Conservation (phyloP, 164 flowering plant genomes). For the Litsea cubeba region DNA sequence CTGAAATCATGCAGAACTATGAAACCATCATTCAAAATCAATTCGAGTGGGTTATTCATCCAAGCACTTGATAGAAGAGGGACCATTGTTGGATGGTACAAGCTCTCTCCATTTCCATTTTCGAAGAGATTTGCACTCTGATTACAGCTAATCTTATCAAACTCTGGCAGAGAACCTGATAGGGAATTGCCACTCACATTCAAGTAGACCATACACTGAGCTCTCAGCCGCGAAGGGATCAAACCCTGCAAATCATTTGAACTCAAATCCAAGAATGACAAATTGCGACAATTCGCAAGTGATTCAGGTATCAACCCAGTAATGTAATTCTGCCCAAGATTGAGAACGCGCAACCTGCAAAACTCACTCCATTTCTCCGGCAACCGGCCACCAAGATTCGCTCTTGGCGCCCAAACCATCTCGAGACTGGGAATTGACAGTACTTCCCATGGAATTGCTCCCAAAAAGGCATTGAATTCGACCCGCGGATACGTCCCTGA, state of each 20-base stretch:
- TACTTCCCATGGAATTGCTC: conserved; percentile 46
- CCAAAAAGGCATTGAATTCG: conserved; percentile 63
- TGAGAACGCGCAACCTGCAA: conserved; percentile 44
- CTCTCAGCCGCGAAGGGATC: conserved; percentile 37
- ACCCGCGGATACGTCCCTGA: conserved; percentile 19
- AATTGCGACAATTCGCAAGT: conserved; percentile 42
- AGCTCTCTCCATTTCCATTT: conserved; percentile 19
- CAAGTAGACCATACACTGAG: conserved; percentile 61
- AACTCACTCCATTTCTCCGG: conserved; percentile 33
- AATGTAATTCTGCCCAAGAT: conserved; percentile 55
- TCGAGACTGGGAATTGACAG: conserved; percentile 40
- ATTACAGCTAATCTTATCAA: conserved; percentile 30
- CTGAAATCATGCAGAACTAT: conserved; percentile 55
- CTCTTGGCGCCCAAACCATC: conserved; percentile 77
- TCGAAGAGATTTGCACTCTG: conserved; percentile 11
- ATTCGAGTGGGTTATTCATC: conserved; percentile 13
- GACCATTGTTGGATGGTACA: conserved; percentile 1
- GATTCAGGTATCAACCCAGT: conserved; percentile 40
- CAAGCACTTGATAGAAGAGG: conserved; percentile 19
- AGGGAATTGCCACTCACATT: conserved; percentile 53
- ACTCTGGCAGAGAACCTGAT: conserved; percentile 41
- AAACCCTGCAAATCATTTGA: conserved; percentile 46
- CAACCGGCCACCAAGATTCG: conserved; percentile 54
- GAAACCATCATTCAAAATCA: conserved; percentile 7
- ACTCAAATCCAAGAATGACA: conserved; percentile 58